Evolutionary conservation across 192 early-diverging fungal genomes (phyloP).

Genomic region (Funneliformis geosporum): DNA sequence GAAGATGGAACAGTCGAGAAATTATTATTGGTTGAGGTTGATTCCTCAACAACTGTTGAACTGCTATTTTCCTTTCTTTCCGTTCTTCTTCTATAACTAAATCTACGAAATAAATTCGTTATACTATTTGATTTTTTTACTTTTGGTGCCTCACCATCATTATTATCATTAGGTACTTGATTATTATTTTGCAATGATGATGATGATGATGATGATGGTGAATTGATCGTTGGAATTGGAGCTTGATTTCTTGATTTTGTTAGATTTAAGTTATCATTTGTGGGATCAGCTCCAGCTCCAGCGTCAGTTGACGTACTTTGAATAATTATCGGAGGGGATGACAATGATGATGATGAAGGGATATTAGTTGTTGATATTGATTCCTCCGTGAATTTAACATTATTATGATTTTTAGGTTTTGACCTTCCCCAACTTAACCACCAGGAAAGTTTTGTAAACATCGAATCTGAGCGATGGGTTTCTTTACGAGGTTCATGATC

Average conservation of each 20-base stretch:
- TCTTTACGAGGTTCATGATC: background rate
- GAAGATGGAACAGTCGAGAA: background rate
- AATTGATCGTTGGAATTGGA: background rate
- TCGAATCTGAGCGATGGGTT: background rate
- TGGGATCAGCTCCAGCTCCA: background rate
- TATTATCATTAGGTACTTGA: background rate
- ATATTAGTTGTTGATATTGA: background rate
- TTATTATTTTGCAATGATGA: background rate
- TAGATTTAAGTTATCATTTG: background rate
- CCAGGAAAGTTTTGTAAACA: conserved; percentile 1
- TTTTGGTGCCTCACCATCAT: background rate
- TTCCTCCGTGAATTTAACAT: background rate
- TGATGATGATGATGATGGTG: background rate
- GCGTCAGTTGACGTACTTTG: background rate
- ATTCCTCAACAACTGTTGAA: background rate
- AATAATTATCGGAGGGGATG: background rate
- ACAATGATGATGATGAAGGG: background rate
- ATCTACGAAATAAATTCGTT: conserved; percentile 21
- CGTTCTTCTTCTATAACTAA: background rate
- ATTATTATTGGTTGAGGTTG: background rate
- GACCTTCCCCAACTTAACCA: conserved; percentile 24
- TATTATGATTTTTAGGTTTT: conserved; percentile 9
- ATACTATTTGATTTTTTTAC: conserved; percentile 9
- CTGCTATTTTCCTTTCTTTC: conserved; percentile 11
- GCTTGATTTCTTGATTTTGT: background rate